phyloP scores from a whole-genome alignment of 176 grass and related monocot species.

The Aegilops speltoides region DNA sequence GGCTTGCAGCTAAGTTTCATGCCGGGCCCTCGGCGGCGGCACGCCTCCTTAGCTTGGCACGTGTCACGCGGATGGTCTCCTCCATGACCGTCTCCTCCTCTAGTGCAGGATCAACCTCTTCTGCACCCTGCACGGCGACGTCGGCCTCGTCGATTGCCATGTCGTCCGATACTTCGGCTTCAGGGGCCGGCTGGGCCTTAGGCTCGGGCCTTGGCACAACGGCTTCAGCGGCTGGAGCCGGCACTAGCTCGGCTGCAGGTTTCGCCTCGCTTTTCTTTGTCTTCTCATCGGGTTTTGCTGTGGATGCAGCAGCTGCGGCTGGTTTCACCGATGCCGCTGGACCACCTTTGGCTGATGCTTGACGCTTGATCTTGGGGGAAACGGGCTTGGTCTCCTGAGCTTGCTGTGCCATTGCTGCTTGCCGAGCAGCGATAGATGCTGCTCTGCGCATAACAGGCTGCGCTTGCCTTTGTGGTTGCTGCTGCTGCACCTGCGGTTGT shows the following conservation, averaged over 20 bases:
- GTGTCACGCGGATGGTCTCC: conserved; percentile 76
- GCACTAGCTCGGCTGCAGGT: conserved; percentile 12
- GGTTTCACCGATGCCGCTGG: conserved; percentile 36
- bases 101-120: conserved; percentile 32
- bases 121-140: conserved; percentile 11
- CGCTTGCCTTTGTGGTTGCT: conserved; percentile 41
- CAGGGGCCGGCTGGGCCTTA: conserved; percentile 32
- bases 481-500: conserved; percentile 29
- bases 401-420: conserved; percentile 63
- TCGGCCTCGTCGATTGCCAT: conserved; percentile 41
- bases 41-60: conserved; percentile 74
- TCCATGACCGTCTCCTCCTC: conserved; percentile 66
- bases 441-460: conserved; percentile 44
- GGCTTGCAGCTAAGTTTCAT: conserved; percentile 35
- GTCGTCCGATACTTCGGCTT: conserved; percentile 42
- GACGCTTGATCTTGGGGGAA: conserved; percentile 60
- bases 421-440: conserved; percentile 40
- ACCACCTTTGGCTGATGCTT: conserved; percentile 42
- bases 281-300: conserved; percentile 40
- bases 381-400: conserved; percentile 34
- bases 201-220: conserved; percentile 17
- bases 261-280: conserved; percentile 42
- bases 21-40: conserved; percentile 35
- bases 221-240: neutral
- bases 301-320: neutral